These are phyloP conservation scores for Carex littledalei DNA, from an alignment of 176 grass and related monocot genomes.

Conservation along the genomic window DNA sequence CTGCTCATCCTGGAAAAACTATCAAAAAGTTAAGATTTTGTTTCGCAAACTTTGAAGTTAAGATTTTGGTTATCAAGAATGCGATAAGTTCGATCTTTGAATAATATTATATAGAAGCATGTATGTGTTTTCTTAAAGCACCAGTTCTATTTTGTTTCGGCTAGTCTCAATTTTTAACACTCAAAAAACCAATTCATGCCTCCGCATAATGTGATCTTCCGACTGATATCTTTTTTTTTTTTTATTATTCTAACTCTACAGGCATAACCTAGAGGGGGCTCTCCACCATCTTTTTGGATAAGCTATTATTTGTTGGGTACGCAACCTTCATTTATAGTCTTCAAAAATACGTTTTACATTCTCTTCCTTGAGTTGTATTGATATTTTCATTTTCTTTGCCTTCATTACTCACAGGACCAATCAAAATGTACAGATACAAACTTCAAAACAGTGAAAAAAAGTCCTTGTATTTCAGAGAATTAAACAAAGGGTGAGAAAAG, in stretches of 20 bases:
- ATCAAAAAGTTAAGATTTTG: too few species aligned
- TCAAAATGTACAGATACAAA: constrained; percentile 78
- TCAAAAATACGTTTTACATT: neutral
- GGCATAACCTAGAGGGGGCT: constrained; percentile 51
- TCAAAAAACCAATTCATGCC: neutral
- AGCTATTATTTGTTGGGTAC: constrained; percentile 77
- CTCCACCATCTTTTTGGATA: constrained; percentile 51
- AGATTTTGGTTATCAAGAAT: constrained; percentile 76
- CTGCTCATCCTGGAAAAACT: too few species aligned
- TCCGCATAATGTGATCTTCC: neutral
- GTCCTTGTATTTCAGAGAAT: constrained; percentile 60
- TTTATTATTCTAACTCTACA: constrained; percentile 30
- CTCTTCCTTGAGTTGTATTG: constrained; percentile 13
- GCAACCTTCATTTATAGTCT: constrained; percentile 3
- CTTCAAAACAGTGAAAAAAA: constrained; percentile 39
- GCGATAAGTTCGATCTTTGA: constrained; percentile 17
- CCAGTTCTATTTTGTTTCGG: neutral
- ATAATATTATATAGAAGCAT: neutral
- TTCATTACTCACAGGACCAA: constrained; percentile 38
- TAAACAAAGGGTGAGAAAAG: constrained; percentile 69
- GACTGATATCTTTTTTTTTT: neutral
- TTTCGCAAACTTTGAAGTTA: constrained; percentile 56
- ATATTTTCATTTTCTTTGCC: constrained; percentile 15
- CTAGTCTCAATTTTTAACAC: neutral
- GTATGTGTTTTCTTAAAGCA: neutral